These are phyloP conservation scores for Volvox africanus DNA, from an alignment of 139 green algal genomes.

Conservation along the genomic window DNA sequence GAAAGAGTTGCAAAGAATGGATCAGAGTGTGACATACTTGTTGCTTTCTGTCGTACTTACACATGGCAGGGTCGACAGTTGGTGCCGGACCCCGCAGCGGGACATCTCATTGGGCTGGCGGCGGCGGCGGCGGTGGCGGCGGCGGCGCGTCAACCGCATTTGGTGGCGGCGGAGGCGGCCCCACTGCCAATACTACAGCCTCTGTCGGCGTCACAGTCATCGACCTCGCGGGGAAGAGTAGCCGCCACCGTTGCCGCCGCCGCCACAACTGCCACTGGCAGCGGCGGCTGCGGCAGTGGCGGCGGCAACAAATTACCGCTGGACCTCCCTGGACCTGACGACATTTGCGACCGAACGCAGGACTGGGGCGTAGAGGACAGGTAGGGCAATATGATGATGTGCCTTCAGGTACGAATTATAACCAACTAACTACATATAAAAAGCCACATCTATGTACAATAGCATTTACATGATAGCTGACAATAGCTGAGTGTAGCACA, in stretches of 20 bases:
- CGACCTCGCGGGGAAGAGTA: not conserved
- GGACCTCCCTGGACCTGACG: not conserved
- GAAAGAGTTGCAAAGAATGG: too few relatives aligned
- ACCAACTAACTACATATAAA: too few relatives aligned
- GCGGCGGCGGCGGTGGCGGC: too few relatives aligned
- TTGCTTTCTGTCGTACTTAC: too few relatives aligned
- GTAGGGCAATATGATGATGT: not conserved
- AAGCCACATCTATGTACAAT: too few relatives aligned
- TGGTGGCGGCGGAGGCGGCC: too few relatives aligned
- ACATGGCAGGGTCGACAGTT: too few relatives aligned
- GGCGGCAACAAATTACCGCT: not conserved
- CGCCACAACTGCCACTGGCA: not conserved
- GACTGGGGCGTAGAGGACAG: conserved; percentile 32
- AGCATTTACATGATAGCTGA: too few relatives aligned
- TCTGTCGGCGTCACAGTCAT: not conserved
- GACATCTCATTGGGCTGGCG: not conserved
- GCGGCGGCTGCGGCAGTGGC: not conserved
- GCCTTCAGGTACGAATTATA: too few relatives aligned
- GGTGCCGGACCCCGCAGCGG: not conserved
- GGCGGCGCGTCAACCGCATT: too few relatives aligned
- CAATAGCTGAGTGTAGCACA: not conserved
- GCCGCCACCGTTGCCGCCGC: not conserved
- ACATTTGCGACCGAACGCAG: conserved; percentile 15
- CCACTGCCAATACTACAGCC: not conserved
- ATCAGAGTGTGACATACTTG: too few relatives aligned